phyloP scores from a whole-genome alignment of 345 rosid species.

The Erucastrum elatum region DNA sequence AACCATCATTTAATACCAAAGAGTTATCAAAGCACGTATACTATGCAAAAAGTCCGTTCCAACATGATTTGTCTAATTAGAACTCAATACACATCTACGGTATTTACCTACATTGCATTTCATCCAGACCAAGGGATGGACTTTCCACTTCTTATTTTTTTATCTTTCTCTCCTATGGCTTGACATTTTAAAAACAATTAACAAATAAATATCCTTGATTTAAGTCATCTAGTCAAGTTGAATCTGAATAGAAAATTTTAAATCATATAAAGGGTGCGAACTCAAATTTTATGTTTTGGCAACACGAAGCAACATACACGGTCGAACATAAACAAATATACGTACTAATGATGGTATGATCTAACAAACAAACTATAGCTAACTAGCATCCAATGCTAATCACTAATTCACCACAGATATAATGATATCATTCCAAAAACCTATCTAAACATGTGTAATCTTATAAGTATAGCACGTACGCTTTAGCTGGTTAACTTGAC shows the following conservation, averaged over 20 bases:
- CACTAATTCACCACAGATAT: background rate
- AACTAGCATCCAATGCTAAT: background rate
- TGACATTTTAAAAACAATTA: background rate
- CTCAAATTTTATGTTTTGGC: slow-evolving; percentile 1
- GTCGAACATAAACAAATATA: background rate
- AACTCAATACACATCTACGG: background rate
- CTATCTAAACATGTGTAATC: background rate
- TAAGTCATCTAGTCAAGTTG: background rate
- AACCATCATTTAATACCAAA: background rate
- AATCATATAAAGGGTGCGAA: background rate
- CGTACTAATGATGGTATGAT: no score
- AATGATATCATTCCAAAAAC: background rate
- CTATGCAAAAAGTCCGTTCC: background rate
- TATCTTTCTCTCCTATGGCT: background rate
- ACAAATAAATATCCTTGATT: background rate
- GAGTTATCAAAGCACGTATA: background rate
- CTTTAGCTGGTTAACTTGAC: background rate
- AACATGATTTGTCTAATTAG: background rate
- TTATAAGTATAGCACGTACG: background rate
- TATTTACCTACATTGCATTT: background rate
- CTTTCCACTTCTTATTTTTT: background rate
- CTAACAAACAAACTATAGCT: no score
- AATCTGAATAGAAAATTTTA: background rate
- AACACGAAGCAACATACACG: slow-evolving; percentile 5
- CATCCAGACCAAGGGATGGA: background rate